phyloP scores from a whole-genome alignment of 2,329 filamentous ascomycete genomes.

The Aspergillus sclerotialis region DNA sequence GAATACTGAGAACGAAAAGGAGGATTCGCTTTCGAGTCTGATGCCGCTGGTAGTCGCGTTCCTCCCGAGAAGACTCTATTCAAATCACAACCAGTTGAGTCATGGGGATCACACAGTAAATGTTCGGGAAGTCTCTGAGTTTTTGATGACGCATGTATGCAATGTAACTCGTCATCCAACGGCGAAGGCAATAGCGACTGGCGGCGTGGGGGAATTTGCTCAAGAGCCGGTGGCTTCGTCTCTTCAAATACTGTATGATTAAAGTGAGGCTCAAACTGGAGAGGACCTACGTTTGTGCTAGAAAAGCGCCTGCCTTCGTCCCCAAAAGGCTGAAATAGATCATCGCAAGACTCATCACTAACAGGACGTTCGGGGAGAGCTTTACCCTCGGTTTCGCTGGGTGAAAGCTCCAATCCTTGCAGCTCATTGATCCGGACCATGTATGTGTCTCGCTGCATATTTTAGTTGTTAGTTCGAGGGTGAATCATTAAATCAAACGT shows the following conservation, averaged over 20 bases:
- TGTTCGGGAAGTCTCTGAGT: constrained; percentile 40
- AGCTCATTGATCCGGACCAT: constrained; percentile 84
- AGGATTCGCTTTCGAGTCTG: neutral
- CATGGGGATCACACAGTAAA: no score
- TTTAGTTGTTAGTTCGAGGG: constrained; percentile 8
- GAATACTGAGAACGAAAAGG: constrained; percentile 5
- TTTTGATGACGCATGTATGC: constrained; percentile 7
- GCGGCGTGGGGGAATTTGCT: constrained; percentile 27
- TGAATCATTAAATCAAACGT: neutral
- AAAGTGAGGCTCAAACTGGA: constrained; percentile 43
- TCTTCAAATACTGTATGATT: constrained; percentile 17
- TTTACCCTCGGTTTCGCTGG: constrained; percentile 54
- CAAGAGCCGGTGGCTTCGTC: constrained; percentile 16
- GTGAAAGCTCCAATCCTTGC: constrained; percentile 56
- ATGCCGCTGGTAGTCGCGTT: neutral
- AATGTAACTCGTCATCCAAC: constrained; percentile 21
- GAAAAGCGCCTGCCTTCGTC: constrained; percentile 34
- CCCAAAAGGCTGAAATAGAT: constrained; percentile 28
- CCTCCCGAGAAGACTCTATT: no score
- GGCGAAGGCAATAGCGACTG: constrained; percentile 33
- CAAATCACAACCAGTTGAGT: no score
- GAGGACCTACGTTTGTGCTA: constrained; percentile 48
- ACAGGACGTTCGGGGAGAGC: constrained; percentile 65
- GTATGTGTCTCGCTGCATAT: constrained; percentile 71
- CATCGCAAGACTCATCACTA: constrained; percentile 50